Evolutionary conservation across 345 rosid genomes (phyloP).

Genomic region (Linum lewisii): DNA sequence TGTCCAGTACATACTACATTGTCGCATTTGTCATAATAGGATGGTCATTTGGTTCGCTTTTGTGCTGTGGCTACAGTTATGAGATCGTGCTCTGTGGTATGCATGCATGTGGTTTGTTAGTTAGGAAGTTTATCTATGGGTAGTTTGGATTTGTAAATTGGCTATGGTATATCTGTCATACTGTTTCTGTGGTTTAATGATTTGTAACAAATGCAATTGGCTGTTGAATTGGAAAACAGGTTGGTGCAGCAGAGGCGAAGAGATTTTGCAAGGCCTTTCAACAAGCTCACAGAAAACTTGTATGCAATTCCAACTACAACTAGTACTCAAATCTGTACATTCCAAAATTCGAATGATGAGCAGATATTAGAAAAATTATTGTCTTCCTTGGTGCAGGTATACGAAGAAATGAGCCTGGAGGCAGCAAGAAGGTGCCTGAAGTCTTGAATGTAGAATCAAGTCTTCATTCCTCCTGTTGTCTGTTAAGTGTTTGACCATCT

Average conservation of each 20-base stretch:
- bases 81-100: too few species aligned
- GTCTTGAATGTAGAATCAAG: slow-evolving; percentile 8
- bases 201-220: background rate
- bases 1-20: too few species aligned
- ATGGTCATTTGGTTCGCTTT: too few species aligned
- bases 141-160: too few species aligned
- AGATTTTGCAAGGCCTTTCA: slow-evolving; percentile 68
- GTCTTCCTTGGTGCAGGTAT: slow-evolving; percentile 34
- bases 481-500: too few species aligned
- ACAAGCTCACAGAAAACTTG: slow-evolving; percentile 70
- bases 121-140: too few species aligned
- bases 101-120: too few species aligned
- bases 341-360: background rate
- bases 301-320: slow-evolving; percentile 16
- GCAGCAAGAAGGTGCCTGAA: slow-evolving; percentile 40
- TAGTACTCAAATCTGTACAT: background rate
- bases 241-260: slow-evolving; percentile 62
- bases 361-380: background rate
- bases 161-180: too few species aligned
- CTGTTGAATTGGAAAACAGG: slow-evolving; percentile 24
- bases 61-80: too few species aligned
- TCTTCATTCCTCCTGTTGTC: background rate
- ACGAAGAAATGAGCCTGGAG: slow-evolving; percentile 51
- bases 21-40: too few species aligned
- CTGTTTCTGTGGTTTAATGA: background rate